Evolutionary conservation across 768 basidiomycete genomes (phyloP).

Genomic region (Tremella mesenterica): DNA sequence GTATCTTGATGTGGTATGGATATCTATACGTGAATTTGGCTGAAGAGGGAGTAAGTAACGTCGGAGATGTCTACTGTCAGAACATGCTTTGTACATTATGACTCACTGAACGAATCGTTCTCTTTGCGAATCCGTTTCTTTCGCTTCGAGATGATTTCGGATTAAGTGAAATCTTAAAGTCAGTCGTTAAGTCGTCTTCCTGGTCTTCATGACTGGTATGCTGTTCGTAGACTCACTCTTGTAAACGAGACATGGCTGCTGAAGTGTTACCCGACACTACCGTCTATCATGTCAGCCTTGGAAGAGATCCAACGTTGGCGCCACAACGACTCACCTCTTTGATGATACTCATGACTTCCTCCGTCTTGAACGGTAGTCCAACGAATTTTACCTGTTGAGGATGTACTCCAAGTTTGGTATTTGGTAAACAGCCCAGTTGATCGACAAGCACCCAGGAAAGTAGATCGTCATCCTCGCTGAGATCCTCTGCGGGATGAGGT

Average conservation of each 20-base stretch:
- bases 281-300: constrained; percentile 20
- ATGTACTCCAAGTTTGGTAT: constrained; percentile 39
- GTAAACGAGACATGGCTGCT: constrained; percentile 20
- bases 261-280: constrained; percentile 21
- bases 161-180: constrained; percentile 34
- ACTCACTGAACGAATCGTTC: constrained; percentile 32
- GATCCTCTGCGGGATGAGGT: constrained; percentile 38
- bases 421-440: constrained; percentile 38
- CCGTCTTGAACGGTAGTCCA: constrained; percentile 33
- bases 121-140: constrained; percentile 21
- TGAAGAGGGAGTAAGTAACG: constrained; percentile 32
- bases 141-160: constrained; percentile 23
- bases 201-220: not conserved
- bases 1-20: constrained; percentile 38
- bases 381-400: constrained; percentile 40
- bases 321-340: constrained; percentile 26
- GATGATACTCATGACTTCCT: constrained; percentile 34
- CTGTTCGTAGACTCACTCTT: constrained; percentile 22
- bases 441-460: constrained; percentile 42
- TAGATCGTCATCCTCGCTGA: constrained; percentile 41
- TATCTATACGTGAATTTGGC: constrained; percentile 38
- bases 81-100: not conserved
- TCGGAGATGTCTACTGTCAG: constrained; percentile 29
- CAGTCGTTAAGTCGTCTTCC: too few species aligned
- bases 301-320: not conserved